Conservation (phyloP, 768 basidiomycete genomes). For the Phylloporus arenicola region DNA sequence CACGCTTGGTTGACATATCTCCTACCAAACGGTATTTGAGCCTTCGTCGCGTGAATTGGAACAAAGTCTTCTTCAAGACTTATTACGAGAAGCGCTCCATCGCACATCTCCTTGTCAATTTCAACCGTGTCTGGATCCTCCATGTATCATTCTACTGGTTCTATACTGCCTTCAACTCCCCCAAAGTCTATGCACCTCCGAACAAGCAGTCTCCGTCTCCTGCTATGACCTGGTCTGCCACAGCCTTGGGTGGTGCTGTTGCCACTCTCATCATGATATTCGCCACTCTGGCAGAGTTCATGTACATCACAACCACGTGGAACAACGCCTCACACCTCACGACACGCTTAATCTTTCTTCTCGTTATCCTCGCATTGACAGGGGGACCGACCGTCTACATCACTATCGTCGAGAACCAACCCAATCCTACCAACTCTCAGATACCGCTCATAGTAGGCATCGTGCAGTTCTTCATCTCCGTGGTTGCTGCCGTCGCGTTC, state of each 20-base stretch:
- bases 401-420: constrained; percentile 69
- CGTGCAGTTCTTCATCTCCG: constrained; percentile 90
- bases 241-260: constrained; percentile 93
- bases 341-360: constrained; percentile 85
- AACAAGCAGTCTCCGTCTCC: constrained; percentile 64
- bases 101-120: constrained; percentile 94
- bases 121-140: constrained; percentile 98
- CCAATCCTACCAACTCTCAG: constrained; percentile 43
- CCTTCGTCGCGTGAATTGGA: constrained; percentile 90
- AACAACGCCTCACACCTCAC: constrained; percentile 97
- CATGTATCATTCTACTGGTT: constrained; percentile 94
- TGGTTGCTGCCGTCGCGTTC: constrained; percentile 77
- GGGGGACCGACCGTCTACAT: constrained; percentile 93
- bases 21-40: constrained; percentile 93
- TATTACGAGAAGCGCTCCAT: constrained; percentile 94
- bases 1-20: constrained; percentile 85
- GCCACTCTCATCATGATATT: constrained; percentile 90
- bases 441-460: constrained; percentile 88
- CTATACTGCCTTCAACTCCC: constrained; percentile 97
- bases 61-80: constrained; percentile 95
- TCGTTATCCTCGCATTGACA: constrained; percentile 89
- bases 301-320: constrained; percentile 98
- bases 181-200: constrained; percentile 78
- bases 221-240: constrained; percentile 92
- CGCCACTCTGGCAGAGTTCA: constrained; percentile 92